Conservation (phyloP, 116 monocot genomes). For the Iris pallida region DNA sequence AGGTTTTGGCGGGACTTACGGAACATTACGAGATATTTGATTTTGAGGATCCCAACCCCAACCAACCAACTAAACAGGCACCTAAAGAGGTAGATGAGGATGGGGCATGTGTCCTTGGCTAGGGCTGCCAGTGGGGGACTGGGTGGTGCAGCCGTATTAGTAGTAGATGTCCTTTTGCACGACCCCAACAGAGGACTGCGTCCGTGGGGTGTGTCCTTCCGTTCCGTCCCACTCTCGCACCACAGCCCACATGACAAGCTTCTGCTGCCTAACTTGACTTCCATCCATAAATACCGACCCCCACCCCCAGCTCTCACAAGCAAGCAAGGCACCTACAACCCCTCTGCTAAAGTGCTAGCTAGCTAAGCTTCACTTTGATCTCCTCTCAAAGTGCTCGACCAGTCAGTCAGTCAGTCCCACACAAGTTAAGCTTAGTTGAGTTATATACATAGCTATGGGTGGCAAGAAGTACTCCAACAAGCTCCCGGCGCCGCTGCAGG, state of each 20-base stretch:
- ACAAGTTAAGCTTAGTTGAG: no score
- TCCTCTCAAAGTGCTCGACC: background rate
- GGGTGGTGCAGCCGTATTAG: background rate
- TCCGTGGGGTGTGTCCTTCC: conserved; percentile 16
- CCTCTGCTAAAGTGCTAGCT: background rate
- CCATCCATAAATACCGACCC: background rate
- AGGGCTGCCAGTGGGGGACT: no score
- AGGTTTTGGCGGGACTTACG: no score
- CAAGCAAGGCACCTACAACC: background rate
- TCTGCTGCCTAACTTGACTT: background rate
- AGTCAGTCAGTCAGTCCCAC: no score
- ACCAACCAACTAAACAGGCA: no score
- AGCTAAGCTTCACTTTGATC: no score
- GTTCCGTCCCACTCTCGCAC: background rate
- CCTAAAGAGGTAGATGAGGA: background rate
- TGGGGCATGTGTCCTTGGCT: background rate
- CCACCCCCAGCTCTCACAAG: no score
- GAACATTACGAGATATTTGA: no score
- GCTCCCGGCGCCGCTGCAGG: conserved; percentile 21
- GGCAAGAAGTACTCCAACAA: conserved; percentile 25
- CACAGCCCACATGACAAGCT: conserved; percentile 12
- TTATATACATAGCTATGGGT: no score
- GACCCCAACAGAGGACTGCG: background rate
- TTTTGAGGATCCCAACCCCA: no score
- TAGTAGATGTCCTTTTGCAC: background rate